These are phyloP conservation scores for Leccinellum luteum DNA, from an alignment of 768 basidiomycete species.

Conservation along the genomic window DNA sequence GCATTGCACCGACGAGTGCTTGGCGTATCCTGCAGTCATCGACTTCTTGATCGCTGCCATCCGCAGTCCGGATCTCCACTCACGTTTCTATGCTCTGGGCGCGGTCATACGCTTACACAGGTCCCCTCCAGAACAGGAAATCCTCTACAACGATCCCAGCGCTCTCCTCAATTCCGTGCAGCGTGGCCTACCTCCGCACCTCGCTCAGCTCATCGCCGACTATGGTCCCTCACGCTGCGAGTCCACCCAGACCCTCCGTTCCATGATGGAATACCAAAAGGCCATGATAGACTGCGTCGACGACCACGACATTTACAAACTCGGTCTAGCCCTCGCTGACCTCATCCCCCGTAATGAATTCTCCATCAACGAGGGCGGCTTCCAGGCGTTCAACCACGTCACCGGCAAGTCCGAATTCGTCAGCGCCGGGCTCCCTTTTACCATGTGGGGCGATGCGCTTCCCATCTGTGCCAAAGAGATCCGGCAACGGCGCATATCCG, in stretches of 20 bases:
- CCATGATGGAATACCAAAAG: conserved; percentile 43
- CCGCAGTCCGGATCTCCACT: conserved; percentile 52
- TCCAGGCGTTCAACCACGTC: conserved; percentile 41
- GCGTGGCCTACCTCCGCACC: conserved; percentile 43
- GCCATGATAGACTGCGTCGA: conserved; percentile 52
- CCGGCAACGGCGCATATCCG: conserved; percentile 38
- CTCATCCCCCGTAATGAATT: conserved; percentile 60
- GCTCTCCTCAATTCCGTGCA: conserved; percentile 42
- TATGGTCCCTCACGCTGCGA: conserved; percentile 53
- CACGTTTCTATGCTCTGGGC: conserved; percentile 49
- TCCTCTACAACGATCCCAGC: conserved; percentile 46
- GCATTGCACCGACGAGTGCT: conserved; percentile 44
- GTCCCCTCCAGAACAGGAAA: conserved; percentile 43
- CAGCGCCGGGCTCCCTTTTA: conserved; percentile 58
- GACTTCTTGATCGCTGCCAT: conserved; percentile 56
- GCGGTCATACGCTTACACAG: conserved; percentile 52
- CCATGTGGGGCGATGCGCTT: conserved; percentile 54
- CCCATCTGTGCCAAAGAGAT: conserved; percentile 59
- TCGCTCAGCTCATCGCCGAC: conserved; percentile 43
- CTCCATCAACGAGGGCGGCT: conserved; percentile 56
- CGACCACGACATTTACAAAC: conserved; percentile 47
- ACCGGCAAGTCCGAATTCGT: conserved; percentile 42
- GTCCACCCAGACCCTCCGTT: conserved; percentile 39
- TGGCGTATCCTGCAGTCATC: conserved; percentile 41
- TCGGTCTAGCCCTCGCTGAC: conserved; percentile 48